These are phyloP conservation scores for Lactarius psammicola DNA, from an alignment of 768 basidiomycete genomes.

Conservation along the genomic window DNA sequence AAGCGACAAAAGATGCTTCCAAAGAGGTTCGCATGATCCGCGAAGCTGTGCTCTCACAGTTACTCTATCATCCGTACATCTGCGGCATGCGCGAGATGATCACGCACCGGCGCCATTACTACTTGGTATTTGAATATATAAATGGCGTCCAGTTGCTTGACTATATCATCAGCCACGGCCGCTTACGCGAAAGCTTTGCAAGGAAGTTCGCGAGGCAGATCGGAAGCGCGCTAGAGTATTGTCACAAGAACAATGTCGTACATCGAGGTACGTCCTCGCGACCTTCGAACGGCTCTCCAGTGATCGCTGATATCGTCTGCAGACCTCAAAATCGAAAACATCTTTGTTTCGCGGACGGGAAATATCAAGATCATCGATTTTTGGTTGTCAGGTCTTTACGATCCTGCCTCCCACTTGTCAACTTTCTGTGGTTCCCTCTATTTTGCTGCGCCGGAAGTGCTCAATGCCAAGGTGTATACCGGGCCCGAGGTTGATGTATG, in stretches of 20 bases:
- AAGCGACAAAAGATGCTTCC: slow-evolving; percentile 83
- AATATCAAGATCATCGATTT: slow-evolving; percentile 99
- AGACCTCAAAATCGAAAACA: slow-evolving; percentile 99
- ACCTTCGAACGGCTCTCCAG: slow-evolving; percentile 1
- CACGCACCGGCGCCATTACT: no score
- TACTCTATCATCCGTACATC: no score
- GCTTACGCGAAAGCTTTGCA: no score
- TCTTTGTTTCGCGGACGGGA: slow-evolving; percentile 95
- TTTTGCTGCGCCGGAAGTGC: slow-evolving; percentile 96
- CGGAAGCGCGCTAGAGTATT: slow-evolving; percentile 94
- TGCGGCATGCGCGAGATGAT: no score
- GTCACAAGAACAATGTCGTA: slow-evolving; percentile 95
- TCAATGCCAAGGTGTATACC: slow-evolving; percentile 95
- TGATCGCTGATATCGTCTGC: slow-evolving; percentile 13
- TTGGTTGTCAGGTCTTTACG: slow-evolving; percentile 95
- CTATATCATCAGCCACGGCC: no score
- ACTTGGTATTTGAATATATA: no score
- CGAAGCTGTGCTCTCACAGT: slow-evolving; percentile 91
- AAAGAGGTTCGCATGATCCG: slow-evolving; percentile 96
- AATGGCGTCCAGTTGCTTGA: no score
- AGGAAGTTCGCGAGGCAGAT: no score
- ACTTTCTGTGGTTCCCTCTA: slow-evolving; percentile 96
- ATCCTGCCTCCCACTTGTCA: no score
- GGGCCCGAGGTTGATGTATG: slow-evolving; percentile 99
- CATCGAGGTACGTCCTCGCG: slow-evolving; percentile 68